Conservation (phyloP, 148 eudicot genomes). For the Vaccinium vitisidaea region DNA sequence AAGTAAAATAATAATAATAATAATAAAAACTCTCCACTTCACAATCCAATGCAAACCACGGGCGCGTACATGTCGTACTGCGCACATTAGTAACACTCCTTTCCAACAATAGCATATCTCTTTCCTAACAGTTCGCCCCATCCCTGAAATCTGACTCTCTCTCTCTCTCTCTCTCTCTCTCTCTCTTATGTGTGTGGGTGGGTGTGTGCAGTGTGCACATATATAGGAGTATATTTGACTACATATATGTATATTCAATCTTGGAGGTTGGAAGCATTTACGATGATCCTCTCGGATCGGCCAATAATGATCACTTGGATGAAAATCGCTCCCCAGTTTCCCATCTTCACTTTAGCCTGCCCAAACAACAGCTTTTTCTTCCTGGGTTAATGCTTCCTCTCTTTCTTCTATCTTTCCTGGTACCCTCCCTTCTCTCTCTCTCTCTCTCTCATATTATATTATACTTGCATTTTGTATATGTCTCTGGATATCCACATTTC, state of each 20-base stretch:
- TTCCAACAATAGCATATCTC: neutral
- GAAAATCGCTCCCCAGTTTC: neutral
- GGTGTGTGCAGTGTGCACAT: no score
- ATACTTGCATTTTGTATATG: neutral
- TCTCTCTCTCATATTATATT: neutral
- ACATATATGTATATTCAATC: neutral
- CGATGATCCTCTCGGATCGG: neutral
- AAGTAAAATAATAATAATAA: no score
- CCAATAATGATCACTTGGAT: neutral
- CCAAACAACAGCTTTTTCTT: neutral
- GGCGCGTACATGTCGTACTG: neutral
- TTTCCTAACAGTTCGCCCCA: no score
- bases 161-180: constrained; percentile 1
- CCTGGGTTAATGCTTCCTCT: constrained; percentile 1
- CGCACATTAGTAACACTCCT: neutral
- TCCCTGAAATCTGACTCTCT: neutral
- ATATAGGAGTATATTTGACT: no score
- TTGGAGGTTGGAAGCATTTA: neutral
- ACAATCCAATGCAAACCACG: neutral
- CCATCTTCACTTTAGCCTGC: neutral
- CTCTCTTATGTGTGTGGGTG: neutral
- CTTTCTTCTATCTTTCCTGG: neutral
- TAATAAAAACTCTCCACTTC: neutral
- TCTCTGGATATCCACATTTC: neutral
- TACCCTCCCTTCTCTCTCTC: neutral